Base-by-base conservation (phyloP, 2,329 filamentous ascomycete species). In the Cytospora piceae region DNA sequence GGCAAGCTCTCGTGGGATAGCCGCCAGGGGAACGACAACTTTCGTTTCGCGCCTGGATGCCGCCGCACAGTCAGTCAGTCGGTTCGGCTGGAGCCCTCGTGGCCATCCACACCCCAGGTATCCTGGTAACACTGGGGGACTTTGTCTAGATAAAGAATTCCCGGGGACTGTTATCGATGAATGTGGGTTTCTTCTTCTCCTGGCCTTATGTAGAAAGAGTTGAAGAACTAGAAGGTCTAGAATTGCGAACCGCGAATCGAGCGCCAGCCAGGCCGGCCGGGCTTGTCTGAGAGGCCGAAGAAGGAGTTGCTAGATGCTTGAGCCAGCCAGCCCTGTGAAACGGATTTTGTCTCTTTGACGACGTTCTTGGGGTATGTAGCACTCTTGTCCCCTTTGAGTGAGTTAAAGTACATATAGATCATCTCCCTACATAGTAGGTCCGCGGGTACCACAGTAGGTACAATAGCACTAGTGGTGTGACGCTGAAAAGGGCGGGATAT, bases 151-250 rank as follows among this genome's bases (percentile, higher is more conserved):
- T 42, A 42, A 12, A 34, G 7, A 39, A 17, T 5, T 39, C 37
- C 14, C 2, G 37, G 37, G 14, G 37, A 17, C 37, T 1, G 37
- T 39, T 17, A 4, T 5, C 14, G 37, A 17, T 39, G 37, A 15
- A 39, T 39, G 37, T 39, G 12, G 3, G 12, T 39, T 39, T 34
- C 37, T 34, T 42, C 24, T 39, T 51, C 60, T 56, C 61, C 61
- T 63, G 56, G 61, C 29, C 29, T 63, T 54, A 63, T 63, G 61
- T 54, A 58, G 53, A n/a, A 15, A 39, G 37, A 17, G 37, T 17
- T 11, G 6, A 39, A 39, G 37, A 12, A 34, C 32, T 34, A 12
- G 34, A 20, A 42, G 17, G 20, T n/a, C 39, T 42, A n/a, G 39
- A 42, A 39, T 15, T 6, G 37, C 37, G 12, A 3, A 37, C 14